Evolutionary conservation across 202 grass and related monocot genomes (phyloP).

Genomic region (Panicum hallii): DNA sequence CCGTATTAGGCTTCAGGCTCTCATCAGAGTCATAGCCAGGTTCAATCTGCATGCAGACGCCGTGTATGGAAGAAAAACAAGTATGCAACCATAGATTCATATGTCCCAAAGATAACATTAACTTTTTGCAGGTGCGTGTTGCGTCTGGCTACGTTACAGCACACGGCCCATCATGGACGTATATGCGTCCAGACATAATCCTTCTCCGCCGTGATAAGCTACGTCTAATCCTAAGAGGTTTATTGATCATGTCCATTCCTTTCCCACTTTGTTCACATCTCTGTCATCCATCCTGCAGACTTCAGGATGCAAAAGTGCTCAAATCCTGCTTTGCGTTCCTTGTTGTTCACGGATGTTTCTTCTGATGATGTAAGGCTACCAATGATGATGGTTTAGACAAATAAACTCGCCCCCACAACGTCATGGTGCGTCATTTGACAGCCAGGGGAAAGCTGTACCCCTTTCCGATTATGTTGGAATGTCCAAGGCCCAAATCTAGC

Average conservation of each 20-base stretch:
- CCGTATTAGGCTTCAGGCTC: neutral
- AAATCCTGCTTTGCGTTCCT: conserved; percentile 1
- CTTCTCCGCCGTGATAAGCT: neutral
- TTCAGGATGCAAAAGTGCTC: neutral
- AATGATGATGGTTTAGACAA: neutral
- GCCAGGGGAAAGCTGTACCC: neutral
- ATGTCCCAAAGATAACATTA: conserved; percentile 1
- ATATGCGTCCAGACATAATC: neutral
- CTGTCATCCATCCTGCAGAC: conserved; percentile 6
- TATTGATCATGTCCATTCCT: neutral
- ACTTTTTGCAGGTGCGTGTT: conserved; percentile 10
- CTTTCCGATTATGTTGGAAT: neutral
- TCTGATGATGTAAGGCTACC: neutral
- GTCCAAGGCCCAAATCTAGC: neutral
- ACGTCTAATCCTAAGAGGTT: neutral
- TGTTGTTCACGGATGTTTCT: neutral
- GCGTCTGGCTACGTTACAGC: neutral
- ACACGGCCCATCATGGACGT: neutral
- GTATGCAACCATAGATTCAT: neutral
- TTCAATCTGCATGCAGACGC: neutral
- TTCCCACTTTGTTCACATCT: neutral
- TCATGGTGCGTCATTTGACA: conserved; percentile 12
- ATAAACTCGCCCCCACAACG: neutral
- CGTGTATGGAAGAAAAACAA: neutral
- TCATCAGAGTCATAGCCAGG: neutral